These are phyloP conservation scores for Chlamydomonas sp. DNA, from an alignment of 139 green algal genomes.

Conservation along the genomic window DNA sequence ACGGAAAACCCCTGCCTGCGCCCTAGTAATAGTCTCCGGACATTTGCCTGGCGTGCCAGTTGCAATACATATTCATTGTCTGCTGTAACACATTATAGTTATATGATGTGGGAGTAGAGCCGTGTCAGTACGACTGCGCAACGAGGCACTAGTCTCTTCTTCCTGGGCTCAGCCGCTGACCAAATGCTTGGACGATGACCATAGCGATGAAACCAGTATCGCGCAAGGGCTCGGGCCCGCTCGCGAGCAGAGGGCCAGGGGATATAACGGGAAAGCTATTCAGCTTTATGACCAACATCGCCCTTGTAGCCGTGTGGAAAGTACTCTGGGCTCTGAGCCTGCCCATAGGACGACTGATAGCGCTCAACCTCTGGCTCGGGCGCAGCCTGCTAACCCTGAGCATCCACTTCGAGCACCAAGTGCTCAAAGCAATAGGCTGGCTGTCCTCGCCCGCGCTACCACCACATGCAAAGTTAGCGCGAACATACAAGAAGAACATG, in stretches of 20 bases:
- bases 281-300: conserved; percentile 44
- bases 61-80: too few relatives aligned
- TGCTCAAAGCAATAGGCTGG: conserved; percentile 64
- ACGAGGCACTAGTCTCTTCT: too few relatives aligned
- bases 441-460: conserved; percentile 59
- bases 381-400: conserved; percentile 48
- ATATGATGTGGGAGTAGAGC: too few relatives aligned
- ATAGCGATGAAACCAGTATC: too few relatives aligned
- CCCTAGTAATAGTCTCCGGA: too few relatives aligned
- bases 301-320: conserved; percentile 51
- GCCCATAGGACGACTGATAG: conserved; percentile 53
- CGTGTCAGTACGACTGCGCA: too few relatives aligned
- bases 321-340: conserved; percentile 38
- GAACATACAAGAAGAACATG: conserved; percentile 36
- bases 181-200: too few relatives aligned
- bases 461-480: conserved; percentile 29
- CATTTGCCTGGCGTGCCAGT: too few relatives aligned
- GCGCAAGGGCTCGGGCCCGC: too few relatives aligned
- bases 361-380: conserved; percentile 54
- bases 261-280: conserved; percentile 26
- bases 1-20: too few relatives aligned
- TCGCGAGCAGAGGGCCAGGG: background rate
- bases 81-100: too few relatives aligned
- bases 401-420: conserved; percentile 40
- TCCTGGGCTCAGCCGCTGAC: too few relatives aligned